Percentiles rank a stretch among this genome's conserved stretches.
Conservation (phyloP, 208 protist species). For the Trypanosoma lewisi region DNA sequence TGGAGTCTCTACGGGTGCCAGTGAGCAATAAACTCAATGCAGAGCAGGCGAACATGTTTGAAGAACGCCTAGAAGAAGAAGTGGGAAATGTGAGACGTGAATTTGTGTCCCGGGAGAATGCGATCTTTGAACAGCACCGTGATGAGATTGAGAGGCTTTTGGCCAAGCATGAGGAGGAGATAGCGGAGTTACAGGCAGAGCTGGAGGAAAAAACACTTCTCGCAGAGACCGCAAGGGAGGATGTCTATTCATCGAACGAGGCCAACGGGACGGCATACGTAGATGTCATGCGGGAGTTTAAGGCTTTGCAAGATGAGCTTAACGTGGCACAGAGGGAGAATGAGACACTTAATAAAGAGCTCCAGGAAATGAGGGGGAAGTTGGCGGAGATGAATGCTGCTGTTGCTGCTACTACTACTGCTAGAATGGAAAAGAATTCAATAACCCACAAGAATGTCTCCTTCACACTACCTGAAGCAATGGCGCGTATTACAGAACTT, state of each 20-base stretch:
- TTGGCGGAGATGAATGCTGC: background rate
- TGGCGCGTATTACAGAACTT: conserved; percentile 30
- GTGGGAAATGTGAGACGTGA: conserved; percentile 42
- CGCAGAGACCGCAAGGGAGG: conserved; percentile 24
- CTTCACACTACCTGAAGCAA: conserved; percentile 29
- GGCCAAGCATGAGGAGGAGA: conserved; percentile 44
- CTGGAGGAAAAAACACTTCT: conserved; percentile 25
- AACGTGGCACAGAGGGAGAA: conserved; percentile 23
- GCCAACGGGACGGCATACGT: conserved; percentile 45
- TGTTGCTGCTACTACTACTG: background rate
- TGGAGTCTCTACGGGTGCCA: conserved; percentile 25
- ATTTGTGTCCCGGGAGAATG: conserved; percentile 43
- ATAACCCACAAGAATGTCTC: background rate
- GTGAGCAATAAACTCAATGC: conserved; percentile 40
- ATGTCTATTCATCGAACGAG: background rate
- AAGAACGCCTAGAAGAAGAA: conserved; percentile 49
- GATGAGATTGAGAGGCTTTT: conserved; percentile 64
- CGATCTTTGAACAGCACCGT: conserved; percentile 56
- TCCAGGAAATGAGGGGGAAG: background rate
- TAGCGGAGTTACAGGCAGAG: conserved; percentile 44
- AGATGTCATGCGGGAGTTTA: conserved; percentile 53
- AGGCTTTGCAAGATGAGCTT: conserved; percentile 42
- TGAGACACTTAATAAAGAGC: conserved; percentile 7
- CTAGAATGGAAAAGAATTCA: background rate
- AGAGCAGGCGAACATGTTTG: conserved; percentile 54